Conservation (phyloP, 2,329 filamentous ascomycete species). For the Plectosphaerella sp. region DNA sequence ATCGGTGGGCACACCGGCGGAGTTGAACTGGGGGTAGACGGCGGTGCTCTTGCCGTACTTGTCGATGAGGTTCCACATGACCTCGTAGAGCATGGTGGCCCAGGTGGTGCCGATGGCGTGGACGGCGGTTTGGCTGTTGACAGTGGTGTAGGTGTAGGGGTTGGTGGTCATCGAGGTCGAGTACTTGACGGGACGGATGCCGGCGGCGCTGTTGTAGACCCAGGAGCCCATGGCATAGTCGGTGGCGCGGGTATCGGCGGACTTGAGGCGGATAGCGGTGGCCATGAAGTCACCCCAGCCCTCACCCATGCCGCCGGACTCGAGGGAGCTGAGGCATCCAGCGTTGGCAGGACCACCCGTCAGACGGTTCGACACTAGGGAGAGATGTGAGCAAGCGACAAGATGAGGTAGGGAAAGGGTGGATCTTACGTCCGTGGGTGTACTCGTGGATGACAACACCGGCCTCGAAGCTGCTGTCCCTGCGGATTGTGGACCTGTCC, state of each 20-base stretch:
- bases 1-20: constrained; percentile 38
- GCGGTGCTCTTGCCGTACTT: constrained; percentile 41
- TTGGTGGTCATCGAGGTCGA: constrained; percentile 38
- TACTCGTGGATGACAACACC: constrained; percentile 1
- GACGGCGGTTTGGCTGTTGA: constrained; percentile 28
- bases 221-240: constrained; percentile 42
- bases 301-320: constrained; percentile 45
- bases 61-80: constrained; percentile 49
- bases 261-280: constrained; percentile 40
- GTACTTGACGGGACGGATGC: constrained; percentile 41
- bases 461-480: constrained; percentile 1
- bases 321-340: constrained; percentile 34
- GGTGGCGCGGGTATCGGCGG: constrained; percentile 35
- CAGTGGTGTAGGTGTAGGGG: constrained; percentile 32
- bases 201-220: constrained; percentile 30
- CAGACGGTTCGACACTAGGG: not conserved
- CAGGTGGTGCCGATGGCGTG: constrained; percentile 40
- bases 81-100: constrained; percentile 46
- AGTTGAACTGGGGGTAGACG: constrained; percentile 28
- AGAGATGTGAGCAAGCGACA: too few species aligned
- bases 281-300: constrained; percentile 47
- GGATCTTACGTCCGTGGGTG: not conserved
- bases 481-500: not conserved
- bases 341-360: constrained; percentile 41
- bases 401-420: too few species aligned